These are phyloP conservation scores for Myxozyma vanderwaltii DNA, from an alignment of 805 yeast genomes.

Conservation along the genomic window DNA sequence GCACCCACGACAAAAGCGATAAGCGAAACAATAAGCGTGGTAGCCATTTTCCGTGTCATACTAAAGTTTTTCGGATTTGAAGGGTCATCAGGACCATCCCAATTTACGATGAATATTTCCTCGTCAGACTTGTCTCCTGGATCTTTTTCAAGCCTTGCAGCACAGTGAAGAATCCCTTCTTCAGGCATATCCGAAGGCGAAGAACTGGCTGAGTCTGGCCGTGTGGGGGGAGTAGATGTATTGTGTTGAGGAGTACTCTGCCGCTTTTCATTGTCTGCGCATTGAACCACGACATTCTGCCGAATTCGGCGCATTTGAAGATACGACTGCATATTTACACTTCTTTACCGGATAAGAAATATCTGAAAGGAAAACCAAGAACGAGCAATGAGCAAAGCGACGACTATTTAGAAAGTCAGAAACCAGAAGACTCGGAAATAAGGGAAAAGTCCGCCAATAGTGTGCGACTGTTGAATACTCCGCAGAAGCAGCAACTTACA, in stretches of 20 bases:
- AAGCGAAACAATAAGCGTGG: conserved; percentile 23
- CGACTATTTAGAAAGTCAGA: too few relatives aligned
- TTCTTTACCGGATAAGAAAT: not conserved
- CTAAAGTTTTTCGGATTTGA: conserved; percentile 24
- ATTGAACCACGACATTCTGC: not conserved
- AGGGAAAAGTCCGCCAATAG: too few relatives aligned
- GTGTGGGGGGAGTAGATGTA: not conserved
- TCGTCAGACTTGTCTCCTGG: not conserved
- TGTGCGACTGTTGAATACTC: too few relatives aligned
- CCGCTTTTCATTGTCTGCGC: conserved; percentile 5
- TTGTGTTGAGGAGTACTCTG: not conserved
- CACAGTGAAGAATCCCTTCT: not conserved
- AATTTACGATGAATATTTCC: conserved; percentile 21
- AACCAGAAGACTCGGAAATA: too few relatives aligned
- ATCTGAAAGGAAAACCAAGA: too few relatives aligned
- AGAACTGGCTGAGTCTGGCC: not conserved
- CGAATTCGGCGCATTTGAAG: conserved; percentile 3
- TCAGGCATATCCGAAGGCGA: not conserved
- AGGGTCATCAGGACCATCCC: conserved; percentile 32
- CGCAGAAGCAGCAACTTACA: too few relatives aligned
- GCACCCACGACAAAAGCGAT: conserved; percentile 30
- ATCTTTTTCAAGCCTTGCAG: not conserved
- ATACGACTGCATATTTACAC: conserved; percentile 7
- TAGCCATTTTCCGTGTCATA: conserved; percentile 1
- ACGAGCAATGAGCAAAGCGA: too few relatives aligned